These are phyloP conservation scores for Zygosaccharomyces bisporus DNA, from an alignment of 805 yeast species.

Conservation along the genomic window DNA sequence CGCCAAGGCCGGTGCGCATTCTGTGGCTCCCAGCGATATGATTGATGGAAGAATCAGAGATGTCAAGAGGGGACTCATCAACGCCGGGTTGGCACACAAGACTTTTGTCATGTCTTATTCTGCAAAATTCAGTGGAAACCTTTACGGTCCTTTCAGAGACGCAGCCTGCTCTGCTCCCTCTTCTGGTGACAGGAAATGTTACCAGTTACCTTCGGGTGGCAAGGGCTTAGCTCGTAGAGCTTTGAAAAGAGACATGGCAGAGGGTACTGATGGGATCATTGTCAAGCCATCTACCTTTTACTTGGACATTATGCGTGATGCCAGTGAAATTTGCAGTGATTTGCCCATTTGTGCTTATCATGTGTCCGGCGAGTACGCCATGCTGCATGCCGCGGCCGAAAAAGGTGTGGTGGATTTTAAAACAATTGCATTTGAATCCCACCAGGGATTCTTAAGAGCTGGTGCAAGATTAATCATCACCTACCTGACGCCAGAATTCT, in stretches of 20 bases:
- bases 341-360: slow-evolving; percentile 93
- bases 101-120: slow-evolving; percentile 89
- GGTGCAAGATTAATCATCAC: slow-evolving; percentile 91
- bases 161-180: slow-evolving; percentile 93
- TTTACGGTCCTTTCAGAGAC: slow-evolving; percentile 97
- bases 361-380: slow-evolving; percentile 95
- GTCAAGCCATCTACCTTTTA: slow-evolving; percentile 96
- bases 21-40: slow-evolving; percentile 98
- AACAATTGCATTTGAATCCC: slow-evolving; percentile 74
- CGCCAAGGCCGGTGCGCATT: slow-evolving; percentile 92
- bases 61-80: slow-evolving; percentile 73
- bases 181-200: slow-evolving; percentile 85
- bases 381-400: slow-evolving; percentile 98
- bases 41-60: slow-evolving; percentile 90
- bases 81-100: slow-evolving; percentile 78
- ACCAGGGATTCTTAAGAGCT: slow-evolving; percentile 88
- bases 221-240: slow-evolving; percentile 94
- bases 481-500: slow-evolving; percentile 91
- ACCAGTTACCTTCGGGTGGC: slow-evolving; percentile 91
- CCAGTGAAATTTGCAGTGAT: slow-evolving; percentile 73
- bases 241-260: slow-evolving; percentile 73
- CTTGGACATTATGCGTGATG: slow-evolving; percentile 85
- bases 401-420: slow-evolving; percentile 87
- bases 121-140: slow-evolving; percentile 86
- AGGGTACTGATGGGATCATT: slow-evolving; percentile 94